Conservation (phyloP, 106 monocot species). For the Dendrobium nobile region DNA sequence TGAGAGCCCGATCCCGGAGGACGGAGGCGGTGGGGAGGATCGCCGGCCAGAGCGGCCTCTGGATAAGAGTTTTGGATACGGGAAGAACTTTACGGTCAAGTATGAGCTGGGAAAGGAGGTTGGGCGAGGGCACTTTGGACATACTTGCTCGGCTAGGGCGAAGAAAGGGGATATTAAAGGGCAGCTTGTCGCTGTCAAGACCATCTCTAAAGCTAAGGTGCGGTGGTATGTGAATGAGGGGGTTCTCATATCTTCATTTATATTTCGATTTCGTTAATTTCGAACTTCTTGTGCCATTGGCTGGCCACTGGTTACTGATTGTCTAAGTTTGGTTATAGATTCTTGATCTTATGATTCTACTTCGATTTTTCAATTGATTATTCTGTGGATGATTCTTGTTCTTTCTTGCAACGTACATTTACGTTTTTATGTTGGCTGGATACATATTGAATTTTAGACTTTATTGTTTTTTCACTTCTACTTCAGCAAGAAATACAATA, state of each 20-base stretch:
- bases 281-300: background rate
- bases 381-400: background rate
- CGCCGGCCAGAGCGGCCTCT: slow-evolving; percentile 27
- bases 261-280: background rate
- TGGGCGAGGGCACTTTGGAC: slow-evolving; percentile 73
- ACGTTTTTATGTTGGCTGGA: background rate
- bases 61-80: slow-evolving; percentile 74
- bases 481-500: background rate
- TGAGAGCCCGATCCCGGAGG: slow-evolving; percentile 50
- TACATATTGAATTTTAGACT: slow-evolving; percentile 2
- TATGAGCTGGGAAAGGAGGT: slow-evolving; percentile 80
- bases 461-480: background rate
- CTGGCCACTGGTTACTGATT: background rate
- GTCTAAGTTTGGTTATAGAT: background rate
- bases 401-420: background rate
- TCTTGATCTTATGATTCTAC: background rate
- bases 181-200: slow-evolving; percentile 62
- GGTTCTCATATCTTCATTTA: background rate
- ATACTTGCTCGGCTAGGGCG: slow-evolving; percentile 56
- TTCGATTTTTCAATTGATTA: background rate
- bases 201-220: slow-evolving; percentile 80
- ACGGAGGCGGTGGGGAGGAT: slow-evolving; percentile 18
- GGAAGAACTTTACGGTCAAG: slow-evolving; percentile 56
- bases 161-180: slow-evolving; percentile 72
- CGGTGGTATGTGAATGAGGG: slow-evolving; percentile 20